Evolutionary conservation across 2,329 filamentous ascomycete genomes (phyloP).

Genomic region (Plectosphaerella cucumerina): DNA sequence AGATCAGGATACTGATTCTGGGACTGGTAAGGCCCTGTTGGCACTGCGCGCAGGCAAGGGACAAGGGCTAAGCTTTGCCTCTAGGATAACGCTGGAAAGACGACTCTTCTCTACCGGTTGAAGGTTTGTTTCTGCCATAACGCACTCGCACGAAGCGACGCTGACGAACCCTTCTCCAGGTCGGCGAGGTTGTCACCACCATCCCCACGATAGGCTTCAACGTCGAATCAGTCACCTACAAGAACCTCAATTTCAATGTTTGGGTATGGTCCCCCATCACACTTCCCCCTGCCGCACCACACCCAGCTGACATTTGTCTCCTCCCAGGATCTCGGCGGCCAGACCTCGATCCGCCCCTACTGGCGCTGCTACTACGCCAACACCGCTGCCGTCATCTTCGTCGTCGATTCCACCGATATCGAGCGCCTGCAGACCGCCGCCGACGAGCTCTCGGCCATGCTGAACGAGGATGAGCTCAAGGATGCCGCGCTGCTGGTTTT

Average conservation of each 20-base stretch:
- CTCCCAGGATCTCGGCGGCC: slow-evolving; percentile 79
- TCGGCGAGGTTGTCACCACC: slow-evolving; percentile 97
- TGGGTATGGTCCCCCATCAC: slow-evolving; percentile 62
- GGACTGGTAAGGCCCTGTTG: slow-evolving; percentile 68
- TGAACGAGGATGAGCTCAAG: slow-evolving; percentile 94
- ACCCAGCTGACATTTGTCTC: background rate
- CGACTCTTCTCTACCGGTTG: slow-evolving; percentile 89
- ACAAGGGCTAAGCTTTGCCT: slow-evolving; percentile 3
- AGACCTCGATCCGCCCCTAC: slow-evolving; percentile 98
- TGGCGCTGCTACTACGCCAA: slow-evolving; percentile 99
- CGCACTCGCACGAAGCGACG: too few relatives aligned
- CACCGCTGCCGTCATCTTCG: slow-evolving; percentile 96
- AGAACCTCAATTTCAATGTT: slow-evolving; percentile 97
- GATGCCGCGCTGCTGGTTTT: slow-evolving; percentile 92
- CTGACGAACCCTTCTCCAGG: slow-evolving; percentile 46
- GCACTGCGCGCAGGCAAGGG: slow-evolving; percentile 6
- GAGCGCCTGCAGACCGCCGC: slow-evolving; percentile 88
- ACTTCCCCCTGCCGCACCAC: background rate
- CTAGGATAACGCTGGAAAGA: slow-evolving; percentile 97
- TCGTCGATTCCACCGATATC: slow-evolving; percentile 97
- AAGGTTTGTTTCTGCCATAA: slow-evolving; percentile 55
- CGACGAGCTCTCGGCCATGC: slow-evolving; percentile 90
- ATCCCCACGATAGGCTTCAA: slow-evolving; percentile 99
- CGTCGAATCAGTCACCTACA: slow-evolving; percentile 97
- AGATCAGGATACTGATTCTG: slow-evolving; percentile 92